phyloP scores from a whole-genome alignment of 2,329 filamentous ascomycete species.

The Alternaria hordeiaustralica region DNA sequence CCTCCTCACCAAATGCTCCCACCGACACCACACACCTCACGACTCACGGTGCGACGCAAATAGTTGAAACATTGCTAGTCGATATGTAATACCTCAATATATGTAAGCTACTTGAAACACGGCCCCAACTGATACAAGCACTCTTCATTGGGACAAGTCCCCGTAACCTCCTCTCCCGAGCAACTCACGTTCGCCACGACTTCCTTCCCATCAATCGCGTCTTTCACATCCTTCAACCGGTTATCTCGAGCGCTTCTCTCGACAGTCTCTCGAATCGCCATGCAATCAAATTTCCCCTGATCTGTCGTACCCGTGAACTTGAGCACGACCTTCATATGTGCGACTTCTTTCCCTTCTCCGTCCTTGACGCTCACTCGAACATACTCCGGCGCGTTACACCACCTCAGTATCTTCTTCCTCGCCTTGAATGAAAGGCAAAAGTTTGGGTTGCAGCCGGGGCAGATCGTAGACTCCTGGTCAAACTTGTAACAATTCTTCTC shows the following conservation, averaged over 20 bases:
- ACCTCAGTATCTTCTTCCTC: background rate
- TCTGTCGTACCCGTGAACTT: constrained; percentile 1
- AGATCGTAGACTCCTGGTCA: background rate
- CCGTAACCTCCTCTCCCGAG: background rate
- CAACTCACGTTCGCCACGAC: background rate
- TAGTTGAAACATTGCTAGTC: background rate
- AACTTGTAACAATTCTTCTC: constrained; percentile 9
- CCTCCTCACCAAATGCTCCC: background rate
- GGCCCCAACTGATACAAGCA: constrained; percentile 4
- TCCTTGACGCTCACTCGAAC: constrained; percentile 2
- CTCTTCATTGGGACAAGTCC: constrained; percentile 4
- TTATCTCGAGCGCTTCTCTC: background rate
- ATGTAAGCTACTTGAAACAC: background rate
- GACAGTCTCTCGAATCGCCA: background rate
- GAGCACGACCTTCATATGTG: constrained; percentile 2
- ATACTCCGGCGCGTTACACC: constrained; percentile 10
- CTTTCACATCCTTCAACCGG: background rate
- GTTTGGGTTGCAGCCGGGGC: background rate
- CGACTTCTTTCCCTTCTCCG: background rate
- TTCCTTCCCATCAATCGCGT: background rate
- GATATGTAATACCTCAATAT: background rate
- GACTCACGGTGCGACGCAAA: background rate
- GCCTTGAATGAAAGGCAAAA: background rate
- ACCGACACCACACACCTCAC: background rate
- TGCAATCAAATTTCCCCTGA: constrained; percentile 8